These are phyloP conservation scores for Seiridium unicorne DNA, from an alignment of 2,329 filamentous ascomycete genomes.

Conservation along the genomic window DNA sequence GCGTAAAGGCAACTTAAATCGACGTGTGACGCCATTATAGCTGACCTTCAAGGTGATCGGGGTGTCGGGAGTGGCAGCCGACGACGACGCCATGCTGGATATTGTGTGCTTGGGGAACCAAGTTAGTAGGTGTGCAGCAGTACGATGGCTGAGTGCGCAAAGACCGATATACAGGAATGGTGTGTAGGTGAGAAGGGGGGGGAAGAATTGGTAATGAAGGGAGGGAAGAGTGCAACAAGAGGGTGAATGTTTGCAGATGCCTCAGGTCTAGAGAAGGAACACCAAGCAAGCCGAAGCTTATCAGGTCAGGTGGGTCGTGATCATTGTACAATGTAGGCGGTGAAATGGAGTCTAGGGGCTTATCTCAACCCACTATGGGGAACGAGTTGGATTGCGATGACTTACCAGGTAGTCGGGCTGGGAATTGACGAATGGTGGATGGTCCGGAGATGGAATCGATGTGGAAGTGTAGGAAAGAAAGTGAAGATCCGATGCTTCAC, in stretches of 20 bases:
- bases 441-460: not conserved
- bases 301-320: slow-evolving; percentile 2
- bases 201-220: too few relatives aligned
- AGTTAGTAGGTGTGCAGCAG: not conserved
- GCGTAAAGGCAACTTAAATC: slow-evolving; percentile 85
- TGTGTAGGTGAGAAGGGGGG: too few relatives aligned
- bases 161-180: not conserved
- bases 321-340: not conserved
- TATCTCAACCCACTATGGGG: not conserved
- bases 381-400: not conserved
- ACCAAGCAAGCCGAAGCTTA: not conserved
- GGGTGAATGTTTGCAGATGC: not conserved
- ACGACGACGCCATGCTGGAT: slow-evolving; percentile 34
- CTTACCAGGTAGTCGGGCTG: not conserved
- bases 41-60: slow-evolving; percentile 83
- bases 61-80: slow-evolving; percentile 55
- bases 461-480: not conserved
- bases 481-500: not conserved
- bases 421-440: not conserved
- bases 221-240: too few relatives aligned
- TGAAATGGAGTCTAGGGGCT: not conserved
- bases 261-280: not conserved
- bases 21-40: slow-evolving; percentile 71
- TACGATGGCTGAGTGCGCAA: too few relatives aligned
- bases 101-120: not conserved